Conservation (phyloP, 306 rosid genomes). For the Cucumis melo region DNA sequence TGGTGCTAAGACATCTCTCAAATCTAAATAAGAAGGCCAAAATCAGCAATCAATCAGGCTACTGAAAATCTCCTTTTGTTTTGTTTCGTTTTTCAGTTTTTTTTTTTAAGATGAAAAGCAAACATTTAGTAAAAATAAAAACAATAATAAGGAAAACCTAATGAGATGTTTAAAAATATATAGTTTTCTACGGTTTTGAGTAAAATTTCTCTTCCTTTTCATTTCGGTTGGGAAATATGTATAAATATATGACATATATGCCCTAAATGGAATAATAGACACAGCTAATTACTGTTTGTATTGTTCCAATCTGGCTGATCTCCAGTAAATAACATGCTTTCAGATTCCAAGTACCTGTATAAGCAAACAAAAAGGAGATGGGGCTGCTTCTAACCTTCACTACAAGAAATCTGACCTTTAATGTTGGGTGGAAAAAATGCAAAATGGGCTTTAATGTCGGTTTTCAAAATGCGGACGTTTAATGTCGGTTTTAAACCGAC, state of each 20-base stretch:
- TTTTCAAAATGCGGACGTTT: too few species aligned
- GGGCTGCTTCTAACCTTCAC: constrained; percentile 1
- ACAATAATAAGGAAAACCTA: not conserved
- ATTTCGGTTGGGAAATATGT: not conserved
- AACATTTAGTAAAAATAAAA: not conserved
- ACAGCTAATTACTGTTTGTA: not conserved
- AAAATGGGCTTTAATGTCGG: too few species aligned
- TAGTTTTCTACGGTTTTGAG: not conserved
- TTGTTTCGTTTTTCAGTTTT: too few species aligned
- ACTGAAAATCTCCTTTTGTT: not conserved
- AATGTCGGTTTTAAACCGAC: too few species aligned
- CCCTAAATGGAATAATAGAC: not conserved
- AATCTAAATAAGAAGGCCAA: not conserved
- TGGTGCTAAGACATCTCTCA: not conserved
- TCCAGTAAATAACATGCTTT: not conserved
- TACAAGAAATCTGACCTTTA: too few species aligned
- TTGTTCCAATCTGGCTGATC: not conserved
- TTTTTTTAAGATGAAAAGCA: not conserved
- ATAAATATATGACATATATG: not conserved
- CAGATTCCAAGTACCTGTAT: not conserved
- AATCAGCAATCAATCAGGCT: not conserved
- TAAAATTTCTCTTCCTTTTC: not conserved
- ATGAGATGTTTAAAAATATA: not conserved
- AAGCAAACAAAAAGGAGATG: not conserved
- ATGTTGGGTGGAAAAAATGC: too few species aligned